Base-by-base conservation (phyloP, 2,329 filamentous ascomycete species). In the Dothideomycetidae sp. region DNA sequence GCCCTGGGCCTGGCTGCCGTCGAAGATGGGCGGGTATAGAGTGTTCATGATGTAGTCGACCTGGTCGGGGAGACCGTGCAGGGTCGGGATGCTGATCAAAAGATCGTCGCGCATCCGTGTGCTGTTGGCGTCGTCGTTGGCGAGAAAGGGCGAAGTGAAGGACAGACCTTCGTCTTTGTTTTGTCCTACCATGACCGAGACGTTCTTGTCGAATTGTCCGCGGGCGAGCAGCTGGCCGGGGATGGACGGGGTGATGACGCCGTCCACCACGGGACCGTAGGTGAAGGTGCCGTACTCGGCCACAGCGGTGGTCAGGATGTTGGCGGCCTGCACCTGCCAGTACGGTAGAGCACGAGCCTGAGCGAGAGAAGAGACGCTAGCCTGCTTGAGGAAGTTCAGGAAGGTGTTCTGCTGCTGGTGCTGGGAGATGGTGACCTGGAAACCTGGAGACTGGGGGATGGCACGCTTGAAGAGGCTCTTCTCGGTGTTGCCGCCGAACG, bases 21-120 rank as follows among this genome's bases (percentile, higher is more conserved):
- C 53, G 44, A 63, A 67, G 19, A 64, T 48, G 1, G 63, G 49
- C 3, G 69, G 69, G 50, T 72, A 73, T 5, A 73, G 53, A 0
- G 50, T 56, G 2, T 58, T 44, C 2, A 51, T 47, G 31, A 71
- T 56, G 44, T 67, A 61, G n/a, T 60, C 42, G 28, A 67, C 19
- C 7, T 49, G 46, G 11, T 42, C 36, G 7, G 48, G 42, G 34
- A 47, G 42, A 5, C 54, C 51, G 13, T 15, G 29, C 15, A 57
- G 45, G 11, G 50, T 50, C 0, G 56, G 54, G 31, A 59, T 23
- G 7, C 36, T 36, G 12, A 64, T 34, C n/a, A 51, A 49, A 2
- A 26, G 36, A 15, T 41, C 37, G 26, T 61, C 50, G 3, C 42
- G 49, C 10, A 46, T 48, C n/a, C n/a, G n/a, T n/a, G n/a, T n/a